phyloP scores from a whole-genome alignment of 345 rosid genomes.

The Aquilaria sinensis region DNA sequence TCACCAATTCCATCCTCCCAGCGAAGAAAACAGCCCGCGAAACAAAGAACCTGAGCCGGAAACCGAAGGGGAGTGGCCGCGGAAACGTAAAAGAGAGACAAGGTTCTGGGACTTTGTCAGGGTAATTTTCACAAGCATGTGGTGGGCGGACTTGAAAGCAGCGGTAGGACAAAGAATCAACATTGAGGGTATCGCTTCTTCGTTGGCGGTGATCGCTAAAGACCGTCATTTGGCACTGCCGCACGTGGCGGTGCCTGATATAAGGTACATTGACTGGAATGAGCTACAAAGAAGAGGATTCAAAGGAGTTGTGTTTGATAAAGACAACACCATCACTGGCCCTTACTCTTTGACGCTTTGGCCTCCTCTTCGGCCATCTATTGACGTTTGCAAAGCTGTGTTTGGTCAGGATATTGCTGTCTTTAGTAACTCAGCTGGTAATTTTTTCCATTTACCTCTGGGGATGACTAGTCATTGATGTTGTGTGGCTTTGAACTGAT shows the following conservation, averaged over 20 bases:
- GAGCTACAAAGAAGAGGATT: slow-evolving; percentile 77
- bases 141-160: slow-evolving; percentile 92
- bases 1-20: slow-evolving; percentile 34
- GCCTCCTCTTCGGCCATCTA: slow-evolving; percentile 56
- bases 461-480: not conserved
- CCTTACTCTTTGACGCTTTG: slow-evolving; percentile 79
- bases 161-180: slow-evolving; percentile 88
- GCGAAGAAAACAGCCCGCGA: slow-evolving; percentile 14
- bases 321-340: slow-evolving; percentile 90
- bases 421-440: slow-evolving; percentile 97
- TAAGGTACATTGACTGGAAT: slow-evolving; percentile 76
- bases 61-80: slow-evolving; percentile 22
- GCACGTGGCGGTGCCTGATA: slow-evolving; percentile 65
- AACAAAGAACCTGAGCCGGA: slow-evolving; percentile 30
- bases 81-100: slow-evolving; percentile 1
- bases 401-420: slow-evolving; percentile 83
- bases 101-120: slow-evolving; percentile 5
- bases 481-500: slow-evolving; percentile 9
- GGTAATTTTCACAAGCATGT: slow-evolving; percentile 66
- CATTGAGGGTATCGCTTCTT: slow-evolving; percentile 72
- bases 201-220: slow-evolving; percentile 42
- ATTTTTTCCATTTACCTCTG: slow-evolving; percentile 7
- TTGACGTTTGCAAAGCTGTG: slow-evolving; percentile 68
- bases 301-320: slow-evolving; percentile 91
- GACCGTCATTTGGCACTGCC: slow-evolving; percentile 77